phyloP scores from a whole-genome alignment of 768 basidiomycete species.

The Inosperma sp. region DNA sequence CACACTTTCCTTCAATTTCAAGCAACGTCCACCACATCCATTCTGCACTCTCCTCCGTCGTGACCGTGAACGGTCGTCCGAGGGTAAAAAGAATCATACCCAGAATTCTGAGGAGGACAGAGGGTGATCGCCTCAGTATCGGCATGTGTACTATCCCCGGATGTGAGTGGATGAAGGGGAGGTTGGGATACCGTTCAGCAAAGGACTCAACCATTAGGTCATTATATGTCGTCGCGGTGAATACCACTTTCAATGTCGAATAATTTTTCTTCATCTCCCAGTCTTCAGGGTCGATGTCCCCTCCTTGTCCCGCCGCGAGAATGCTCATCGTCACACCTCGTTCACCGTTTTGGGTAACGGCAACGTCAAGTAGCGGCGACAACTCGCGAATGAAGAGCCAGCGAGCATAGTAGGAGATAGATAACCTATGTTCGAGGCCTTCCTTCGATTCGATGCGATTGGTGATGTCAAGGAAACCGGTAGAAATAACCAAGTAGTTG shows the following conservation, averaged over 20 bases:
- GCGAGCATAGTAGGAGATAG: slow-evolving; percentile 32
- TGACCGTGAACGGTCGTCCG: slow-evolving; percentile 23
- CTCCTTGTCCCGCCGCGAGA: slow-evolving; percentile 32
- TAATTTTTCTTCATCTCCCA: slow-evolving; percentile 48
- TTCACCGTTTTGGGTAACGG: slow-evolving; percentile 42
- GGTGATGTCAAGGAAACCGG: slow-evolving; percentile 37
- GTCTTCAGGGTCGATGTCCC: slow-evolving; percentile 41
- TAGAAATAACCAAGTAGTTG: slow-evolving; percentile 49
- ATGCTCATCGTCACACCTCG: slow-evolving; percentile 48
- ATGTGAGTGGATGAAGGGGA: slow-evolving; percentile 35
- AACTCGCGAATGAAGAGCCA: slow-evolving; percentile 49
- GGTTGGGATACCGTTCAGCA: slow-evolving; percentile 25
- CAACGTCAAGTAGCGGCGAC: slow-evolving; percentile 39
- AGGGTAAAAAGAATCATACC: slow-evolving; percentile 21
- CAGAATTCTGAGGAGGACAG: slow-evolving; percentile 19
- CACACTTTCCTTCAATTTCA: slow-evolving; percentile 22
- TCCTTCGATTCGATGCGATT: slow-evolving; percentile 26
- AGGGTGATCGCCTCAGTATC: slow-evolving; percentile 25
- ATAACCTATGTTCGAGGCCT: slow-evolving; percentile 28
- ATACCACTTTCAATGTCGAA: slow-evolving; percentile 30
- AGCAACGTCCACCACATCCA: slow-evolving; percentile 36
- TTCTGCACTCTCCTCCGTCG: slow-evolving; percentile 30
- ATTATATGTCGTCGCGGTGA: slow-evolving; percentile 41
- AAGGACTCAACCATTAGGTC: slow-evolving; percentile 50
- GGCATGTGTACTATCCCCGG: slow-evolving; percentile 39